Base-by-base conservation (phyloP, 805 yeast species). In the Lachancea sp. region DNA sequence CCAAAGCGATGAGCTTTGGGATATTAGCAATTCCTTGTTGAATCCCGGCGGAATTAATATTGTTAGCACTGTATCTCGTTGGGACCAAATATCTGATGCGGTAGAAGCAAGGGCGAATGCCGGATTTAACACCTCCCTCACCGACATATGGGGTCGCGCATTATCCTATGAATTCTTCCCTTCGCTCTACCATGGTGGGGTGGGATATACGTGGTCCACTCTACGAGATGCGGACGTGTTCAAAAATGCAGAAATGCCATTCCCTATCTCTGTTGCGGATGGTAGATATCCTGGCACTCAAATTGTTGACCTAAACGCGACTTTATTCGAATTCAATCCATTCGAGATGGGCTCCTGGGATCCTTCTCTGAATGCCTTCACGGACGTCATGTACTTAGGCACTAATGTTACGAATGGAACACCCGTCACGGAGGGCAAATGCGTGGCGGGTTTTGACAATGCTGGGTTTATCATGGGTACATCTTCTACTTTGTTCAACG, bases 341-440 rank as follows among this genome's bases (percentile, higher is more conserved):
- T 80, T 67, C 52, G 84, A 81, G 56, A 64, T 88, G 56, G 96
- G 96, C 5, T 79, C 94, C 2, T 87, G 95, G 95, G 96, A 88
- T 55, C 84, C 87, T 16, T 67, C 81, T 1, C 61, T 84, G 42
- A 68, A 72, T 42, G 66, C 83, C 1, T 87, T 88, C 60, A 68
- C 79, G 8, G 79, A 82, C 48, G 64, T 77, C 36, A 72, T 77
- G 62, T 87, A 81, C 56, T 59, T 84, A 40, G 96, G 96, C 5
- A 71, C 95, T 1, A 60, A 71, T 24, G 72, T 82, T 30, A 55
- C 70, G 15, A 69, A 76, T 46, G 96, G 96, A 33, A 47, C 58
- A n/a, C 80, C 86, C 5, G 55, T 52, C 3, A 51, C 58, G 13
- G 60, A 56, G 30, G 63, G 66, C n/a, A 54, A 60, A n/a, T 88